Evolutionary conservation across 305 asterid species (phyloP).

Genomic region (Rubia peregrina): DNA sequence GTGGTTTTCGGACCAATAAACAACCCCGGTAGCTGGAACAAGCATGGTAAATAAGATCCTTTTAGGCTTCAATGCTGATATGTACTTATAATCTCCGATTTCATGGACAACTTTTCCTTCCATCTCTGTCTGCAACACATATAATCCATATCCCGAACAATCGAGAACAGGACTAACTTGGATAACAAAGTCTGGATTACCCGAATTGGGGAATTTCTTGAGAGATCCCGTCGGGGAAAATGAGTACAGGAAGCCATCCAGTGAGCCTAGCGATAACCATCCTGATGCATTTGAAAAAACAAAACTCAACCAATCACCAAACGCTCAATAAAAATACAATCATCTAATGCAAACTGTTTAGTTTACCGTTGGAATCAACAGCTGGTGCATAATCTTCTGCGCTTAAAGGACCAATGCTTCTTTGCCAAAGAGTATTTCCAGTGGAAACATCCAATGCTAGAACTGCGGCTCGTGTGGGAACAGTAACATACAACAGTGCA

Average conservation of each 20-base stretch:
- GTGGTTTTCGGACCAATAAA: constrained; percentile 53
- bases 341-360: neutral
- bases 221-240: constrained; percentile 66
- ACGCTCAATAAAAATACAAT: neutral
- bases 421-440: constrained; percentile 69
- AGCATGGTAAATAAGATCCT: constrained; percentile 43
- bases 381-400: constrained; percentile 62
- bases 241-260: constrained; percentile 82
- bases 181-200: constrained; percentile 42
- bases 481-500: constrained; percentile 56
- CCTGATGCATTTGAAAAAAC: constrained; percentile 37
- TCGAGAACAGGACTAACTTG: constrained; percentile 75
- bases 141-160: constrained; percentile 76
- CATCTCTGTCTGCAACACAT: constrained; percentile 59
- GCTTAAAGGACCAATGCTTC: constrained; percentile 61
- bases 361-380: constrained; percentile 71
- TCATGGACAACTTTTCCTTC: constrained; percentile 46
- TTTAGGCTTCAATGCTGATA: constrained; percentile 71
- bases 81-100: constrained; percentile 46
- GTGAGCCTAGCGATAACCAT: constrained; percentile 85
- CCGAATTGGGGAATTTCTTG: constrained; percentile 47
- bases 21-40: constrained; percentile 56
- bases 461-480: constrained; percentile 38
- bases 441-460: constrained; percentile 66
- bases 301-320: neutral